Percentiles rank a stretch among this genome's conserved stretches.
These are phyloP conservation scores for Penicillium sp. DNA, from an alignment of 2,329 filamentous ascomycete species.

Conservation along the genomic window DNA sequence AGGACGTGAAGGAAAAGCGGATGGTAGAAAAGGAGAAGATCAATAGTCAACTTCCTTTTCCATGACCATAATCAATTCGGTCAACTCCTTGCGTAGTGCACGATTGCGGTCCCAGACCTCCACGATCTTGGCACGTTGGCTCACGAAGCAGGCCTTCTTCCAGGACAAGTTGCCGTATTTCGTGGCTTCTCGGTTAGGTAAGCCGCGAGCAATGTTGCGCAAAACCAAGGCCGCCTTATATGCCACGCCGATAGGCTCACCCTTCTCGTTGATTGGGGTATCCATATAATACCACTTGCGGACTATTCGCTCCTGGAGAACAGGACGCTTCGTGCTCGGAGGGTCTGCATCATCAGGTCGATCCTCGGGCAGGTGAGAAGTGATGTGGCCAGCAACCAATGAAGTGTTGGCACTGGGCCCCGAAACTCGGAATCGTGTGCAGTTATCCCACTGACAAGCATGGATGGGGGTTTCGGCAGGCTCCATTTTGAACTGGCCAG, in stretches of 20 bases:
- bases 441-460: slow-evolving; percentile 45
- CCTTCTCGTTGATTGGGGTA: slow-evolving; percentile 47
- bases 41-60: slow-evolving; percentile 44
- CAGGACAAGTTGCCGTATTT: slow-evolving; percentile 38
- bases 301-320: slow-evolving; percentile 46
- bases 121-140: slow-evolving; percentile 42
- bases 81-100: slow-evolving; percentile 46
- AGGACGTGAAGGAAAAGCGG: slow-evolving; percentile 5
- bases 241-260: slow-evolving; percentile 50
- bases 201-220: slow-evolving; percentile 51
- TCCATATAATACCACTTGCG: slow-evolving; percentile 46
- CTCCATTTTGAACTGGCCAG: slow-evolving; percentile 42
- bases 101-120: slow-evolving; percentile 47
- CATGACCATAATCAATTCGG: slow-evolving; percentile 48
- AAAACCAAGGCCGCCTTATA: slow-evolving; percentile 53
- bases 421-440: slow-evolving; percentile 39
- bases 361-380: slow-evolving; percentile 45
- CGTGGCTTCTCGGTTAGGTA: slow-evolving; percentile 38
- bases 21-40: slow-evolving; percentile 13
- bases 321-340: slow-evolving; percentile 39
- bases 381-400: slow-evolving; percentile 45
- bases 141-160: slow-evolving; percentile 47
- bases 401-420: slow-evolving; percentile 41
- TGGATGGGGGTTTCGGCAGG: slow-evolving; percentile 38
- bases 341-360: slow-evolving; percentile 37